phyloP scores from a whole-genome alignment of 116 monocot species.

The Zostera marina region DNA sequence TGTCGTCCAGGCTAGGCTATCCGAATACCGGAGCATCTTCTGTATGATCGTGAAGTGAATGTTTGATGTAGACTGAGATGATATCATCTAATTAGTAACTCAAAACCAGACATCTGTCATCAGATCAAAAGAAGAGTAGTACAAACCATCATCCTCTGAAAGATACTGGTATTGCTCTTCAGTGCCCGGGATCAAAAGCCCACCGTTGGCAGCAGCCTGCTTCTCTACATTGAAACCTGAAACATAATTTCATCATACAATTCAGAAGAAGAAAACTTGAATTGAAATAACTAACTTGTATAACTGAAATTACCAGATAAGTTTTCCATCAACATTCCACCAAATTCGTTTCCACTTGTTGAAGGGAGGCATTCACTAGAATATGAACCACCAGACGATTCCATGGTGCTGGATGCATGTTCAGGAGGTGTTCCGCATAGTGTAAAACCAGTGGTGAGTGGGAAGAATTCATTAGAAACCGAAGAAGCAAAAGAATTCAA shows the following conservation, averaged over 20 bases:
- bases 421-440: conserved; percentile 9
- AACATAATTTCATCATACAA: too few relatives aligned
- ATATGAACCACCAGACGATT: not conserved
- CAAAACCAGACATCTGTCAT: too few relatives aligned
- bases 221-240: not conserved
- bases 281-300: not conserved
- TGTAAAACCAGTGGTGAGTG: conserved; percentile 14
- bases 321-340: not conserved
- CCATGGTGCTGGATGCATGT: not conserved
- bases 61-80: too few relatives aligned
- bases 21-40: too few relatives aligned
- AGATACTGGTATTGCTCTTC: not conserved
- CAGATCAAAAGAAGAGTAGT: too few relatives aligned
- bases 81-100: too few relatives aligned
- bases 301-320: not conserved
- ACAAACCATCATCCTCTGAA: not conserved
- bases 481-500: conserved; percentile 14
- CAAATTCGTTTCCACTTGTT: not conserved
- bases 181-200: not conserved
- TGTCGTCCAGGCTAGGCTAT: too few relatives aligned
- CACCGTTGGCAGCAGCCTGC: not conserved
- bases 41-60: too few relatives aligned
- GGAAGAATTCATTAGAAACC: conserved; percentile 12
- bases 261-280: not conserved
- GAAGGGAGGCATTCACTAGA: not conserved